A percentile compares a stretch with the other conserved stretches of the same genome.
Evolutionary conservation across 768 basidiomycete species (phyloP).

Genomic region (Suillus subaureus): DNA sequence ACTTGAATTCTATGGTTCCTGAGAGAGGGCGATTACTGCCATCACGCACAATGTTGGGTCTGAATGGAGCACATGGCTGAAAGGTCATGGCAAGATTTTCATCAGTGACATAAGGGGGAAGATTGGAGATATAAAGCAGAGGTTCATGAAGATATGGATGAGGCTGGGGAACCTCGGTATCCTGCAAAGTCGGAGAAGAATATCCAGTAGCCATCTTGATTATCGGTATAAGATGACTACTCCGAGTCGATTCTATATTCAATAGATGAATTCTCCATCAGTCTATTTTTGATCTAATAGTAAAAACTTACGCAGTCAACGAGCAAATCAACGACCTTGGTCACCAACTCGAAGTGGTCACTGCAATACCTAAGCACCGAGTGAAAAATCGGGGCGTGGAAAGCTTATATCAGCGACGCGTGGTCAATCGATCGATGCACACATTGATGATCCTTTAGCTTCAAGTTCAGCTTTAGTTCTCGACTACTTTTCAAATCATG

Average conservation of each 20-base stretch:
- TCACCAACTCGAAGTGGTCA: constrained; percentile 31
- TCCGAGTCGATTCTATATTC: constrained; percentile 11
- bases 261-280: not conserved
- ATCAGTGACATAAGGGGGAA: constrained; percentile 74
- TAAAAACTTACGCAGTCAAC: constrained; percentile 23
- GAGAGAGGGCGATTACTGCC: constrained; percentile 50
- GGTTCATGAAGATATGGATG: constrained; percentile 89
- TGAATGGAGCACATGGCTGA: constrained; percentile 76
- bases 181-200: constrained; percentile 33
- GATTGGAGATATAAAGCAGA: constrained; percentile 75
- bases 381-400: constrained; percentile 35
- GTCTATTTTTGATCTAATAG: not conserved
- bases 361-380: constrained; percentile 21
- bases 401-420: constrained; percentile 34
- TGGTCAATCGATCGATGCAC: not conserved
- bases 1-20: constrained; percentile 85
- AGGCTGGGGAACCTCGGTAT: constrained; percentile 39
- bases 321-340: constrained; percentile 34
- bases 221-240: constrained; percentile 29
- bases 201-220: constrained; percentile 41
- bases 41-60: constrained; percentile 75
- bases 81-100: constrained; percentile 77
- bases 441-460: too few species aligned
- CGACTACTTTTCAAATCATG: not conserved
- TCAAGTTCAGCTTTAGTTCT: not conserved